A percentile compares a stretch with the other conserved stretches of the same genome.
Evolutionary conservation across 2,329 filamentous ascomycete genomes (phyloP).

Genomic region (Aspergillus fijiensis): DNA sequence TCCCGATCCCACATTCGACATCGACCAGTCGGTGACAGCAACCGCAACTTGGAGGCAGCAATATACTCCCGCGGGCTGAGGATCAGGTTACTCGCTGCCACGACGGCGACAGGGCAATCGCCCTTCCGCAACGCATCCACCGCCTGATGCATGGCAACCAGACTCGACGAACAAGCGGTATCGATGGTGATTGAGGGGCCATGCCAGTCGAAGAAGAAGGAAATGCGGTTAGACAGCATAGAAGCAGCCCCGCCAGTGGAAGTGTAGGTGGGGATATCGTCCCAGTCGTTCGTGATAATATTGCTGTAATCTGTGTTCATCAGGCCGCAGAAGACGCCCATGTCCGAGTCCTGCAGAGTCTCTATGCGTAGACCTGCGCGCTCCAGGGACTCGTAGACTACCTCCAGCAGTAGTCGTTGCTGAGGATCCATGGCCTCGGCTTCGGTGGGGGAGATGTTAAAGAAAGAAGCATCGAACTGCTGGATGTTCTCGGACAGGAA

Average conservation of each 20-base stretch:
- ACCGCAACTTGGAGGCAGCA: constrained; percentile 34
- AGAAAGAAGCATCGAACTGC: constrained; percentile 29
- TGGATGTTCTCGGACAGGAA: constrained; percentile 25
- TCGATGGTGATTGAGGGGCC: constrained; percentile 47
- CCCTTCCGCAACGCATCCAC: constrained; percentile 31
- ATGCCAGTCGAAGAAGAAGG: constrained; percentile 38
- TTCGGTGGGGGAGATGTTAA: constrained; percentile 27
- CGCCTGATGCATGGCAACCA: constrained; percentile 40
- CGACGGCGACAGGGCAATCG: constrained; percentile 26
- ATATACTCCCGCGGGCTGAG: constrained; percentile 35
- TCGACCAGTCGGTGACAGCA: constrained; percentile 54
- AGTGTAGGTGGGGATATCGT: constrained; percentile 25
- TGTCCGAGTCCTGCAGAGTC: constrained; percentile 25
- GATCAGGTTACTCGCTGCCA: constrained; percentile 28
- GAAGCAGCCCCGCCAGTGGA: constrained; percentile 37
- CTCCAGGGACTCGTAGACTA: constrained; percentile 28
- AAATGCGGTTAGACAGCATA: constrained; percentile 43
- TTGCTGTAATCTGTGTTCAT: constrained; percentile 31
- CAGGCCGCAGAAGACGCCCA: constrained; percentile 27
- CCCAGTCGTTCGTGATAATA: constrained; percentile 22
- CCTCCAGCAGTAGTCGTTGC: constrained; percentile 27
- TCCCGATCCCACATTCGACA: constrained; percentile 50
- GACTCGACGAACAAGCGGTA: constrained; percentile 48
- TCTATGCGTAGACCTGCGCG: constrained; percentile 26
- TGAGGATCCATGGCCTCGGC: constrained; percentile 34